Conservation (phyloP, 192 early-diverging fungal species). For the Entomortierella lignicola region DNA sequence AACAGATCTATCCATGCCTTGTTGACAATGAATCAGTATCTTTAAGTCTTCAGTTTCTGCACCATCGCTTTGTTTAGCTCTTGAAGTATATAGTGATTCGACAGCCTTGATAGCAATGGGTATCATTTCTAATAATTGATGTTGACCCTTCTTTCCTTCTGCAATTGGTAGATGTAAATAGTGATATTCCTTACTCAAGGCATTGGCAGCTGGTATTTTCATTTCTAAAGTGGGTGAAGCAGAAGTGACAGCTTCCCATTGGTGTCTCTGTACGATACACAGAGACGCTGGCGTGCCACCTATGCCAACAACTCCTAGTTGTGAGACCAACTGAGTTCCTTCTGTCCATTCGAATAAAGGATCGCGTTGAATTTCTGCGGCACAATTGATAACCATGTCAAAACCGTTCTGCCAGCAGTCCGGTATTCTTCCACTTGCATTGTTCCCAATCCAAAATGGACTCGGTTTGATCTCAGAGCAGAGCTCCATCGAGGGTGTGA, state of each 20-base stretch:
- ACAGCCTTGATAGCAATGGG: conserved; percentile 68
- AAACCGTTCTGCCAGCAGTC: conserved; percentile 59
- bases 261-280: conserved; percentile 22
- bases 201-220: neutral
- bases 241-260: conserved; percentile 1
- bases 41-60: neutral
- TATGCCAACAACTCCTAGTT: conserved; percentile 13
- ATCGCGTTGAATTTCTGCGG: conserved; percentile 38
- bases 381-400: conserved; percentile 86
- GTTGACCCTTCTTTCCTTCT: conserved; percentile 90
- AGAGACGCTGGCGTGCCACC: conserved; percentile 28
- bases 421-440: conserved; percentile 43
- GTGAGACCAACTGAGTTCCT: neutral
- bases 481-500: conserved; percentile 50
- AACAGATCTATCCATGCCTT: conserved; percentile 85
- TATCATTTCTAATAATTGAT: conserved; percentile 68
- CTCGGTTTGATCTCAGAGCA: conserved; percentile 48
- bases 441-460: conserved; percentile 51
- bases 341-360: conserved; percentile 14
- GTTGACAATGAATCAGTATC: conserved; percentile 83
- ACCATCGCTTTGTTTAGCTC: neutral
- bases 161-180: conserved; percentile 84
- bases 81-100: conserved; percentile 38
- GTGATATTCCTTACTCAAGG: conserved; percentile 8
- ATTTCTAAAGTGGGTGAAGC: neutral